These are phyloP conservation scores for Trichoderma sp. DNA, from an alignment of 2,329 filamentous ascomycete species.

Conservation along the genomic window DNA sequence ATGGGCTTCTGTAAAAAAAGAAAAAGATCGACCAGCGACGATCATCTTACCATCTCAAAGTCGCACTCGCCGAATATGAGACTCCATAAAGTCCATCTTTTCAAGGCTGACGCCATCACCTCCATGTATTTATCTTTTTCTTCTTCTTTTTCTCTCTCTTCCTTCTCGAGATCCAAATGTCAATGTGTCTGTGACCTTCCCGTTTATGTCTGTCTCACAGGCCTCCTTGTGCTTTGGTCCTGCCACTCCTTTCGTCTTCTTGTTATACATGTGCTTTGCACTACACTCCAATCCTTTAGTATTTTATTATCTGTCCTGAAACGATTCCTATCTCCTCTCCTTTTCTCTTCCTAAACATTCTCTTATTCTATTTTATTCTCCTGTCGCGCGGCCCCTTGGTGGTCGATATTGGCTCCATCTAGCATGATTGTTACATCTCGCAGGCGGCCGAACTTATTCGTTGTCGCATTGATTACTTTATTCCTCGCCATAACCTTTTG, in stretches of 20 bases:
- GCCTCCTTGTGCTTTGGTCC: not conserved
- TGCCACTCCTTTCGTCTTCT: not conserved
- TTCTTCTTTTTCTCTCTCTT: not conserved
- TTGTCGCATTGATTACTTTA: conserved; percentile 9
- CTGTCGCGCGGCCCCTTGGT: not conserved
- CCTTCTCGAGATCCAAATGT: not conserved
- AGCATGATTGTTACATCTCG: conserved; percentile 15
- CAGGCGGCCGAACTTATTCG: conserved; percentile 16
- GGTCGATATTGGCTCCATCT: not conserved
- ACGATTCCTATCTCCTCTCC: not conserved
- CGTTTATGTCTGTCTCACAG: not conserved
- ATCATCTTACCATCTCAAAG: not conserved
- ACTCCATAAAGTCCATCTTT: not conserved
- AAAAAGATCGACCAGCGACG: not conserved
- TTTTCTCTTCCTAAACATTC: not conserved
- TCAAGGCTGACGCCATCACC: not conserved
- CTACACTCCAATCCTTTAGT: not conserved
- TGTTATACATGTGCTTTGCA: not conserved
- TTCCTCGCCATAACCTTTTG: conserved; percentile 10
- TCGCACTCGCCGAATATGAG: not conserved
- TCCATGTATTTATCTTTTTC: not conserved
- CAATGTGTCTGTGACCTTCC: conserved; percentile 3
- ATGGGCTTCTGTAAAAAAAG: not conserved
- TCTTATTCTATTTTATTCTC: not conserved
- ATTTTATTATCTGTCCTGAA: not conserved